Evolutionary conservation across 164 flowering plant genomes (phyloP).

Genomic region (Vitis rupestris): DNA sequence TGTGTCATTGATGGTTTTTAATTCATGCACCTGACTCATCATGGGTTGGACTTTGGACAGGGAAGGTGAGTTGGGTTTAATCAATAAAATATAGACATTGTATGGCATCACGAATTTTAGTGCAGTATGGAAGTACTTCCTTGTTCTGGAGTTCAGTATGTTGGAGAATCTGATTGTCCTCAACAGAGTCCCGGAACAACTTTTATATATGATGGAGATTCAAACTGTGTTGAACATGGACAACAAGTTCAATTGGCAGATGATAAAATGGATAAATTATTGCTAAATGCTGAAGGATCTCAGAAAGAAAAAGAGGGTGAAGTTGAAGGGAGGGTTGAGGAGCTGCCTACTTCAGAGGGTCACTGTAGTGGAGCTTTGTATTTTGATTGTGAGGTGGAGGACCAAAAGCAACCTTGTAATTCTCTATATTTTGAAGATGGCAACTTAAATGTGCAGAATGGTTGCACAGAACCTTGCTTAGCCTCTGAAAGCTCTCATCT

Average conservation of each 20-base stretch:
- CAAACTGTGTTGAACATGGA: slow-evolving; percentile 26
- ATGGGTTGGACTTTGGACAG: slow-evolving; percentile 11
- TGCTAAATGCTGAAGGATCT: slow-evolving; percentile 22
- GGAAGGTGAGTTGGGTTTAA: slow-evolving; percentile 6
- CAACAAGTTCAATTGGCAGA: slow-evolving; percentile 27
- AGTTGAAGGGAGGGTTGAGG: slow-evolving; percentile 24
- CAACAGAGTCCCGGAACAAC: slow-evolving; percentile 33
- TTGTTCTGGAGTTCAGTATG: slow-evolving; percentile 49
- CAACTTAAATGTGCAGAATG: slow-evolving; percentile 28
- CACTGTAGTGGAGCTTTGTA: slow-evolving; percentile 27
- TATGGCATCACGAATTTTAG: slow-evolving; percentile 13
- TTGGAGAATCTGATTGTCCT: slow-evolving; percentile 49
- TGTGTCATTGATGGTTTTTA: slow-evolving; percentile 1
- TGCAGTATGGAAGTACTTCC: slow-evolving; percentile 62
- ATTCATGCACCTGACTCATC: neutral
- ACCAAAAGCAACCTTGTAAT: slow-evolving; percentile 30
- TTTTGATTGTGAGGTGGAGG: slow-evolving; percentile 31
- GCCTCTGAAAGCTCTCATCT: slow-evolving; percentile 31
- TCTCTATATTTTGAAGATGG: slow-evolving; percentile 39
- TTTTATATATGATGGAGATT: slow-evolving; percentile 29
- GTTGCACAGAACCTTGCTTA: slow-evolving; percentile 21
- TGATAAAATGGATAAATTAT: slow-evolving; percentile 18
- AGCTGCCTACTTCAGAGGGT: slow-evolving; percentile 28
- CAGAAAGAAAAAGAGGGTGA: slow-evolving; percentile 25
- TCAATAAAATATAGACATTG: slow-evolving; percentile 3